Conservation (phyloP, 345 rosid genomes). For the Arabidopsis arenosa region DNA sequence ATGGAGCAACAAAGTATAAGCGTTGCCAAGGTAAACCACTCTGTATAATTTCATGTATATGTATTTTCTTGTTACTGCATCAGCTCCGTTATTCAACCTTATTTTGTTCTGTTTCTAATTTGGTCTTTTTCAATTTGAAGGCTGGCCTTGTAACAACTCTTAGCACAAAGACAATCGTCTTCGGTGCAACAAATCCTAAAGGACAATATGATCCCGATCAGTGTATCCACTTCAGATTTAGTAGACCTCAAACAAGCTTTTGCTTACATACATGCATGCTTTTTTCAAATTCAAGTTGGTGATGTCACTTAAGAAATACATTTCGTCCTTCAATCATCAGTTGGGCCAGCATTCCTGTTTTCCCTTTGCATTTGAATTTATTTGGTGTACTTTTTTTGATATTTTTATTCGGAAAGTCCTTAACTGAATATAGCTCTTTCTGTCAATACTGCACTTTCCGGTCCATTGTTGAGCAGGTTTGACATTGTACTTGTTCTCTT, state of each 20-base stretch:
- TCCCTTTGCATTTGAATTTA: neutral
- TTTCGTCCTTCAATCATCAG: conserved; percentile 2
- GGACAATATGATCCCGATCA: conserved; percentile 97
- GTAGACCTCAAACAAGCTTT: conserved; percentile 1
- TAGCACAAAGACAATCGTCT: conserved; percentile 85
- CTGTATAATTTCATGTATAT: neutral
- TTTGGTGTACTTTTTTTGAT: neutral
- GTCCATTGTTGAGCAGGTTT: conserved; percentile 94
- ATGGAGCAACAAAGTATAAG: conserved; percentile 99
- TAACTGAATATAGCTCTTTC: conserved; percentile 80
- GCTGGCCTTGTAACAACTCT: conserved; percentile 97
- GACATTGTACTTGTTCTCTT: conserved; percentile 91
- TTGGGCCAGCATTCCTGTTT: neutral
- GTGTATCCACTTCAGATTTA: conserved; percentile 58
- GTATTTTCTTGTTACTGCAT: conserved; percentile 9
- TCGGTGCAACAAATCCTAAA: conserved; percentile 98
- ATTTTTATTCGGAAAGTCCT: conserved; percentile 43
- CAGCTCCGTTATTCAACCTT: conserved; percentile 13
- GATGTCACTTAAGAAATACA: neutral
- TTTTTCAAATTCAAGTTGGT: conserved; percentile 8
- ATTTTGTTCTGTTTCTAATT: conserved; percentile 4
- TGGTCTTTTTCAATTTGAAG: conserved; percentile 48
- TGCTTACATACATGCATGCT: neutral
- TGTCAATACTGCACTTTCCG: conserved; percentile 93
- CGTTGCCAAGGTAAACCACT: conserved; percentile 77